Percentiles rank a stretch among this genome's conserved stretches.
Conservation (phyloP, 495 filamentous ascomycete species). For the Opeltia flavorubescens region DNA sequence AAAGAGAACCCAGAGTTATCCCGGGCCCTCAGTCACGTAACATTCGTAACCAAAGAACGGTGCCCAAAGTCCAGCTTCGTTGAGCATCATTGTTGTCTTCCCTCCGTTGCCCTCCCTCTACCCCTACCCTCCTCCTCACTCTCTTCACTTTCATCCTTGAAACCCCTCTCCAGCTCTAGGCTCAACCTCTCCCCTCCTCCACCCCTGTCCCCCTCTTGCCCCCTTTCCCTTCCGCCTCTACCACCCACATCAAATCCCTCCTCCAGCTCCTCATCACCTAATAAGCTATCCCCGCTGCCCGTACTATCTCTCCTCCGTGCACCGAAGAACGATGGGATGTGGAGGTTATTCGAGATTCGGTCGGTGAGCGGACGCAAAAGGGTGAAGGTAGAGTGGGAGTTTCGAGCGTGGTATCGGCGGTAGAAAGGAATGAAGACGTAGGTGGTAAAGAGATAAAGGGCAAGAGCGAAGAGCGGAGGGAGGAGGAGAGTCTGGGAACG, state of each 20-base stretch:
- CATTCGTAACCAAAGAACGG: too few relatives aligned
- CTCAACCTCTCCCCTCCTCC: conserved; percentile 1
- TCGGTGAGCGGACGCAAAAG: neutral
- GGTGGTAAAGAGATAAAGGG: conserved; percentile 56
- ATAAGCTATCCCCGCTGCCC: conserved; percentile 8
- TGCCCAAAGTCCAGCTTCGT: too few relatives aligned
- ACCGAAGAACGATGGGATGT: conserved; percentile 5
- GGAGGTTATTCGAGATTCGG: neutral
- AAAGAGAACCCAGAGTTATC: too few relatives aligned
- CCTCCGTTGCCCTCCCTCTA: too few relatives aligned
- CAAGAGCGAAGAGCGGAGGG: conserved; percentile 62
- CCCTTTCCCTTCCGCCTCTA: neutral
- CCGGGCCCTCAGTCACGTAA: too few relatives aligned
- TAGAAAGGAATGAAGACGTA: conserved; percentile 63
- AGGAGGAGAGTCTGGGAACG: conserved; percentile 53
- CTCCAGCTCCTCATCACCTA: conserved; percentile 18
- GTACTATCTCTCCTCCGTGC: conserved; percentile 3
- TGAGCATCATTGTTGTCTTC: too few relatives aligned
- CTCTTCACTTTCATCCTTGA: conserved; percentile 34
- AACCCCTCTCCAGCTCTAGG: conserved; percentile 22
- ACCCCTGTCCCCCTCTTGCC: neutral
- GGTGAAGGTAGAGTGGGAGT: conserved; percentile 24
- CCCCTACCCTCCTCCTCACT: conserved; percentile 50
- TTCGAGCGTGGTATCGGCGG: conserved; percentile 60
- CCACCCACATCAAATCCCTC: conserved; percentile 4